Percentiles rank a stretch among this genome's conserved stretches.
Conservation (phyloP, 352 stramenopile species). For the Globisporangium middletonii region DNA sequence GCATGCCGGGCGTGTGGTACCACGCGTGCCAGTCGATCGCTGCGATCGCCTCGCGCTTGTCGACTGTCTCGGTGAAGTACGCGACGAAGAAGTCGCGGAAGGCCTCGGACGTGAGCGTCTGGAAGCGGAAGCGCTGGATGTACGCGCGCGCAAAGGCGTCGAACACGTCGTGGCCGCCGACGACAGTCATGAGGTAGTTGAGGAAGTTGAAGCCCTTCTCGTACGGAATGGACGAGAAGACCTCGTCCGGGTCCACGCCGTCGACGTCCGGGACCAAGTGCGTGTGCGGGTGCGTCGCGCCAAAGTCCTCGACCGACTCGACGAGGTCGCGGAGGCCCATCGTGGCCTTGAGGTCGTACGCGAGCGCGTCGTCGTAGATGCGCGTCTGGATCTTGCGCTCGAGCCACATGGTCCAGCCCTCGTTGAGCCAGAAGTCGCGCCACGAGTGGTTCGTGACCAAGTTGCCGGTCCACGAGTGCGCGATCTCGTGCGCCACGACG, state of each 20-base stretch:
- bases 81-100: constrained; percentile 66
- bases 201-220: constrained; percentile 92
- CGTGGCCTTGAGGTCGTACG: constrained; percentile 51
- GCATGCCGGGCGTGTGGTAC: constrained; percentile 89
- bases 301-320: constrained; percentile 42
- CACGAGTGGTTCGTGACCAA: constrained; percentile 95
- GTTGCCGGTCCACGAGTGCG: constrained; percentile 96
- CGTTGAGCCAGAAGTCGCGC: constrained; percentile 98
- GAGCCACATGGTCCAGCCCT: constrained; percentile 97
- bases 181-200: constrained; percentile 64
- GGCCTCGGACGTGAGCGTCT: constrained; percentile 79
- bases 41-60: constrained; percentile 28
- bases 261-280: constrained; percentile 81
- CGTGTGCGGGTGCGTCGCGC: constrained; percentile 77
- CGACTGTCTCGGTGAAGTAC: constrained; percentile 56
- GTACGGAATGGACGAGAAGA: constrained; percentile 95
- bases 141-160: constrained; percentile 88
- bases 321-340: constrained; percentile 37
- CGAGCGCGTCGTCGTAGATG: constrained; percentile 31
- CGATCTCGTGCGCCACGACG: constrained; percentile 97
- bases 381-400: constrained; percentile 94
- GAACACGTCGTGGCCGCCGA: constrained; percentile 5
- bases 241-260: constrained; percentile 93
- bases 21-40: constrained; percentile 92
- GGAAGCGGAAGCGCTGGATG: constrained; percentile 85